Percentiles rank a stretch among this genome's conserved stretches.
These are phyloP conservation scores for Xerocomus cyaneibrunnescens DNA, from an alignment of 1,284 basidiomycete species.

Conservation along the genomic window DNA sequence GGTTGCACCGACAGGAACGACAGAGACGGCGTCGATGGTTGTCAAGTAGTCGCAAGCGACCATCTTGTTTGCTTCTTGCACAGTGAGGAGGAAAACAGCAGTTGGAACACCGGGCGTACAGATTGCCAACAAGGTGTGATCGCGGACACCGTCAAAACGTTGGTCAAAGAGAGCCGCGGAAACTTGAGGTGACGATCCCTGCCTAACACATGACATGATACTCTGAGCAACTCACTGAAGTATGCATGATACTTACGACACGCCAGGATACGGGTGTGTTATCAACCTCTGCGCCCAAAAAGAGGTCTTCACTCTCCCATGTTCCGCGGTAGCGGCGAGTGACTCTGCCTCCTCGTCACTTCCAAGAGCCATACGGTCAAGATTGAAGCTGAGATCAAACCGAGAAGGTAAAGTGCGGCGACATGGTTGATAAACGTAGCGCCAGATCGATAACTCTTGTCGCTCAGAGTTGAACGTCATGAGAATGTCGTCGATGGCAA, in stretches of 20 bases:
- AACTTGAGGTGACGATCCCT: conserved; percentile 37
- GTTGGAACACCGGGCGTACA: conserved; percentile 53
- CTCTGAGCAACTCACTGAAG: conserved; percentile 6
- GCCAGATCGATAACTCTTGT: conserved; percentile 61
- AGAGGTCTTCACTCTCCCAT: conserved; percentile 63
- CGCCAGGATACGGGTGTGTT: conserved; percentile 46
- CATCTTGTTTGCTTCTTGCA: conserved; percentile 37
- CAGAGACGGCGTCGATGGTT: conserved; percentile 50
- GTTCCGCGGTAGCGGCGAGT: conserved; percentile 44
- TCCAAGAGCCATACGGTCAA: conserved; percentile 63
- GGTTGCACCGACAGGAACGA: conserved; percentile 60
- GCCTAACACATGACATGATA: conserved; percentile 12
- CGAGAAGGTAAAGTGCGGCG: conserved; percentile 49
- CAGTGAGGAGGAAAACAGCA: conserved; percentile 48
- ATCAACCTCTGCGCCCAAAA: conserved; percentile 67
- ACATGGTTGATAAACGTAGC: conserved; percentile 56
- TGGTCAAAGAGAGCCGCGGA: conserved; percentile 62
- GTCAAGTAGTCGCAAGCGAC: conserved; percentile 43
- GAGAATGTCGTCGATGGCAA: conserved; percentile 48
- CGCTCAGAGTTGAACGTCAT: conserved; percentile 58
- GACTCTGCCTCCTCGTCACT: conserved; percentile 43
- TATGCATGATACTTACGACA: conserved; percentile 48
- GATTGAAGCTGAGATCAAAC: conserved; percentile 58
- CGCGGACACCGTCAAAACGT: conserved; percentile 55
- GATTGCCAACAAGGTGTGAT: conserved; percentile 56